These are phyloP conservation scores for Fusarium cicatricum DNA, from an alignment of 2,329 filamentous ascomycete species.

Conservation along the genomic window DNA sequence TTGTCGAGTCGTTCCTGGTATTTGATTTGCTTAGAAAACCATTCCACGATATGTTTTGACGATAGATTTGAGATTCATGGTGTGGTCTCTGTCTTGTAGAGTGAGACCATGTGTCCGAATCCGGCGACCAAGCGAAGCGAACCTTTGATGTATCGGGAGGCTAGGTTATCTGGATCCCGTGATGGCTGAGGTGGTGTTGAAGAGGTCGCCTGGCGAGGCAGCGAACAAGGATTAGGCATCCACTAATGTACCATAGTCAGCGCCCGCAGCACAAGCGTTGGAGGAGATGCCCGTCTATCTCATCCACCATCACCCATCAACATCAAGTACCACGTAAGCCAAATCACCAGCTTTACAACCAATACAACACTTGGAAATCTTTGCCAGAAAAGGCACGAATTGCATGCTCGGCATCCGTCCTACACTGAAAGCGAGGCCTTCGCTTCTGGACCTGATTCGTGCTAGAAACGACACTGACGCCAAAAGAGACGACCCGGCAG, in stretches of 20 bases:
- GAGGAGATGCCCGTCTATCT: no score
- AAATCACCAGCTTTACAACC: conserved; percentile 11
- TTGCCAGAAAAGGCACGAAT: conserved; percentile 27
- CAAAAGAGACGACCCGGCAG: conserved; percentile 26
- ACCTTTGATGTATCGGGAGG: no score
- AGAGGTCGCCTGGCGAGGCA: background rate
- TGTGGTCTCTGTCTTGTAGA: no score
- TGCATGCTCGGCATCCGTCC: conserved; percentile 62
- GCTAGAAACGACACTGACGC: conserved; percentile 44
- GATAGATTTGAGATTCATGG: no score
- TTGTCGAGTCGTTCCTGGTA: no score
- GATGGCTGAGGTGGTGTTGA: background rate
- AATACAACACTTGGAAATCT: conserved; percentile 10
- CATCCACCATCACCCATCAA: conserved; percentile 1
- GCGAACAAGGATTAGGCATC: conserved; percentile 7
- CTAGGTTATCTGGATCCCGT: background rate
- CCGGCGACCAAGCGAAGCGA: no score
- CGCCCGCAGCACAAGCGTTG: conserved; percentile 8
- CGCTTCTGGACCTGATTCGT: conserved; percentile 60
- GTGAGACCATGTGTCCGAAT: no score
- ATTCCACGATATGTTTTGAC: no score
- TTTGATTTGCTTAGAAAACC: no score
- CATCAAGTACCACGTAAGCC: conserved; percentile 3
- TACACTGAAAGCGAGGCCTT: conserved; percentile 60
- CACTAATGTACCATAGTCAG: conserved; percentile 3